Conservation (phyloP, 768 basidiomycete genomes). For the Psilocybe cyanescens region DNA sequence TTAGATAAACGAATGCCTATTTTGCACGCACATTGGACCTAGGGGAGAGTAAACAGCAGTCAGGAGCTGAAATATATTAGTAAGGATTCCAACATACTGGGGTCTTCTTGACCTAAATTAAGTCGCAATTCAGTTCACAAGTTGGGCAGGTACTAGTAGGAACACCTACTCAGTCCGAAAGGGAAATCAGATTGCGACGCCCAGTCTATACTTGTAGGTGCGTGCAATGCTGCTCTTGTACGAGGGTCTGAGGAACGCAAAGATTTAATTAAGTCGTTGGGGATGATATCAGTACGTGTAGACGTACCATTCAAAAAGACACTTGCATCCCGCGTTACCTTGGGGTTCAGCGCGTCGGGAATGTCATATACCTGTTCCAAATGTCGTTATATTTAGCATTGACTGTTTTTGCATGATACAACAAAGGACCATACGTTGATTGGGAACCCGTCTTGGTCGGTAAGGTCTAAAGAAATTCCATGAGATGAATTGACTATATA, state of each 20-base stretch:
- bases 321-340: constrained; percentile 49
- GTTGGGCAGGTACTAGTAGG: neutral
- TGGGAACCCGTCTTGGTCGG: constrained; percentile 32
- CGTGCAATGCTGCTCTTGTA: constrained; percentile 67
- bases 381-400: neutral
- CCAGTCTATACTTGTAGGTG: constrained; percentile 63
- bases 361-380: constrained; percentile 50
- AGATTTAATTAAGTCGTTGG: neutral
- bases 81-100: constrained; percentile 33
- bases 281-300: neutral
- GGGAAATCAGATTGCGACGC: constrained; percentile 37
- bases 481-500: neutral
- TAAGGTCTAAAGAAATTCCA: constrained; percentile 25
- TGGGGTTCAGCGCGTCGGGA: constrained; percentile 58
- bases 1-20: neutral
- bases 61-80: neutral
- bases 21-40: constrained; percentile 21
- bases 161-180: constrained; percentile 35
- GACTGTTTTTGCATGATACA: neutral
- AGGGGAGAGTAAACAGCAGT: neutral
- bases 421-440: constrained; percentile 38
- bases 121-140: neutral
- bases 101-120: constrained; percentile 27
- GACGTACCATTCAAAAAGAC: constrained; percentile 66
- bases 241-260: constrained; percentile 44